Conservation (phyloP, 305 asterid species). For the Ilex paraguariensis region DNA sequence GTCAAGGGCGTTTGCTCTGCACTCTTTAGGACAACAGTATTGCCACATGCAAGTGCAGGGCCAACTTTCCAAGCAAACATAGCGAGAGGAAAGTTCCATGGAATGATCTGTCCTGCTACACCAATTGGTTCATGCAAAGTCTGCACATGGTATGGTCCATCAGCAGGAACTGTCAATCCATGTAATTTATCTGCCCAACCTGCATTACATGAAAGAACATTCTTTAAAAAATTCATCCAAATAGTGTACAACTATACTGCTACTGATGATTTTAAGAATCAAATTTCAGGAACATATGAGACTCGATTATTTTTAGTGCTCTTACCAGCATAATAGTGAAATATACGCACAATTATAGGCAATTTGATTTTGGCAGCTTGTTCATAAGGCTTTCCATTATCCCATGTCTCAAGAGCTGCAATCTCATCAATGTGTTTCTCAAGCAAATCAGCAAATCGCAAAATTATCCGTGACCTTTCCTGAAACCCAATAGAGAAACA, state of each 20-base stretch:
- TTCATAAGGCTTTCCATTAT: neutral
- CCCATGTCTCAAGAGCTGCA: conserved; percentile 6
- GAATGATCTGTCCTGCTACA: neutral
- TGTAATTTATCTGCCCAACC: conserved; percentile 2
- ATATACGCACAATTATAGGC: neutral
- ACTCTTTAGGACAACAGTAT: neutral
- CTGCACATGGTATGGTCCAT: conserved; percentile 4
- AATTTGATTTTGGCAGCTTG: neutral
- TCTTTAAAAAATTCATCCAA: no score
- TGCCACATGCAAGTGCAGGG: neutral
- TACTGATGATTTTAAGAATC: no score
- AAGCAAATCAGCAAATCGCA: conserved; percentile 1
- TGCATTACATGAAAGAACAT: neutral
- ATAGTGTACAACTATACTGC: no score
- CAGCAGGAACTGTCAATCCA: conserved; percentile 2
- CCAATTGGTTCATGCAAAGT: conserved; percentile 2
- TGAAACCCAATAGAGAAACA: neutral
- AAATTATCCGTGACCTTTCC: conserved; percentile 1
- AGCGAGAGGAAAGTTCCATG: neutral
- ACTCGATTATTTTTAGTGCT: no score
- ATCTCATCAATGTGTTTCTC: conserved; percentile 1
- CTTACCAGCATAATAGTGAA: conserved; percentile 1
- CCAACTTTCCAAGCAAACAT: conserved; percentile 1
- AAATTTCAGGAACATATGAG: no score
- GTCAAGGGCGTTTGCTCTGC: conserved; percentile 4